Evolutionary conservation across 345 rosid species (phyloP), one percentile per base, ranked within the genome.

Genomic region (Boechera retrofracta): DNA sequence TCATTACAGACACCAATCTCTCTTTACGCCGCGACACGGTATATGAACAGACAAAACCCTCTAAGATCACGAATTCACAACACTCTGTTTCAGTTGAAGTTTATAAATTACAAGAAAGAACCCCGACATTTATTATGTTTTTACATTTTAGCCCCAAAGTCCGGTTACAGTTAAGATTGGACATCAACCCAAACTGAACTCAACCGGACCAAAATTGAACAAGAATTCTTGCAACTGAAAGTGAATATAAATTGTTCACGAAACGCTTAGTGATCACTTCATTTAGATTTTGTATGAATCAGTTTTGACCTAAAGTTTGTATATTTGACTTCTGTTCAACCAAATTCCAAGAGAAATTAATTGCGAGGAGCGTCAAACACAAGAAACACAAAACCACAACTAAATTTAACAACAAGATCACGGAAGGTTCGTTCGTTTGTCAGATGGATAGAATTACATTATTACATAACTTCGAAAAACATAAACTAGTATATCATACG

Each of bases 371-470:
- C 32, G 32, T 5, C 29, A 11, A 16, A 57, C 59, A 65, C 1
- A 47, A 32, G 28, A 24, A 16, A 63, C 62, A 42, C 64, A 77
- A 54, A 63, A 54, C 65, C 71, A 69, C 32, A 10, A 47, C 6
- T 24, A 21, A 21, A 21, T 21, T 21, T 11, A 69, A 69, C 59
- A 77, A 64, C 62, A 54, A 48, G 63, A 59, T 52, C 48, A 77
- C 75, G 31, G 12, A 10, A 61, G 49, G 41, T 54, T 44, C 8
- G 32, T 35, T 51, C 33, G 58, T 42, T 53, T 16, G 77, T 67
- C 53, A 49, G 73, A 44, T 26, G 11, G 55, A 75, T 39, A 59
- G 54, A 29, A 39, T 41, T 31, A 69, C 75, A 64, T 70, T 77
- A 64, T 71, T 71, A 71, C 76, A 71, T 47, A 62, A 55, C 33